Evolutionary conservation across 192 early-diverging fungal genomes (phyloP), one percentile per base, ranked within the genome.

Genomic region (Endogone sp.): DNA sequence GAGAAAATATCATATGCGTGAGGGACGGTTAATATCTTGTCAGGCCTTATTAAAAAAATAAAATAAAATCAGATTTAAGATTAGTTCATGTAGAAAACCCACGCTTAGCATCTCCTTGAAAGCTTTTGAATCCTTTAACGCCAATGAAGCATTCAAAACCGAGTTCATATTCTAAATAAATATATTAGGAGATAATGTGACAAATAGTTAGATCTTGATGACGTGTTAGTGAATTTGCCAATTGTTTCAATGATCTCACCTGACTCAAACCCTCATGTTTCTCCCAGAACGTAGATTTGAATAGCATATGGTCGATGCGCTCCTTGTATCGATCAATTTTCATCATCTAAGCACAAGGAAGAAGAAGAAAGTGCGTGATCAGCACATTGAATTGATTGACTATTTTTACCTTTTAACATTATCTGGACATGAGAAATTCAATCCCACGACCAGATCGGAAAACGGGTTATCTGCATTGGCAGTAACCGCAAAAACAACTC

Each of bases 291-390:
- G 86, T 89, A 13, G 81, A 68, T 75, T 88, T 85, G 59, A 89
- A 91, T 11, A 82, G 75, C 29, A 92, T 86, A 24, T 83, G 83
- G 10, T 89, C 86, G 44, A 94, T 65, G 16, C 92, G 84, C 71
- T 91, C 88, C 72, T 90, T 89, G 66, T 90, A 92, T 30, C 89
- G 83, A 64, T 91, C 88, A 24, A 94, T 86, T 70, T 90, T 86
- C 81, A 92, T 89, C n/a, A 91, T 87, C 75, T 90, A 49, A 11
- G 16, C 6, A 49, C 6, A 16, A 49, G 37, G 37, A n/a, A n/a
- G n/a, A n/a, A n/a, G n/a, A n/a, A n/a, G n/a, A n/a, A n/a, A n/a
- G n/a, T n/a, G n/a, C n/a, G n/a, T n/a, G n/a, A n/a, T n/a, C n/a
- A n/a, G n/a, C n/a, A n/a, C n/a, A n/a, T n/a, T n/a, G n/a, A n/a